phyloP scores from a whole-genome alignment of 208 protist species.

The Trypanosoma lewisi region DNA sequence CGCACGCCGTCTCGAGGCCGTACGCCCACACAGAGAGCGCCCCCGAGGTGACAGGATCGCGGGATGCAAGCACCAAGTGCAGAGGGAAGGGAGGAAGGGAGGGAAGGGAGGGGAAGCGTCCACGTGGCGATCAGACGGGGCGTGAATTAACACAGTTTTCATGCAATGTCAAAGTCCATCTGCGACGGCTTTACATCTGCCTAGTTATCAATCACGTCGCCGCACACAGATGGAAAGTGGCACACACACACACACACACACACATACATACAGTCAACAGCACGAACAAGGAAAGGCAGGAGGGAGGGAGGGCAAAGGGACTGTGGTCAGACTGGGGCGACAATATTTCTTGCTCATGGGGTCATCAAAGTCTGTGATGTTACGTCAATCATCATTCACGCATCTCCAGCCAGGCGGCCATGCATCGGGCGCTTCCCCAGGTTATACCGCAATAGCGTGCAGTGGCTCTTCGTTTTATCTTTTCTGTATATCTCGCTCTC shows the following conservation, averaged over 20 bases:
- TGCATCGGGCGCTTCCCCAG: background rate
- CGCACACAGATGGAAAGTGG: background rate
- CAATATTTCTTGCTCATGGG: conserved; percentile 26
- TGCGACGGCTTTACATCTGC: conserved; percentile 45
- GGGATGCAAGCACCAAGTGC: background rate
- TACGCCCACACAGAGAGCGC: conserved; percentile 32
- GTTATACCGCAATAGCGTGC: too few relatives aligned
- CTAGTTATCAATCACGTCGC: conserved; percentile 28
- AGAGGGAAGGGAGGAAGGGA: background rate
- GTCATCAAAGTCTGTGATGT: conserved; percentile 30
- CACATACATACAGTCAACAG: too few relatives aligned
- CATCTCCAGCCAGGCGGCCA: background rate
- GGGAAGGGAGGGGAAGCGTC: background rate
- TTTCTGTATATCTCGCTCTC: conserved; percentile 10
- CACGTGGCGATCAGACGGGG: conserved; percentile 29
- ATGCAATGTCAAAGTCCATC: conserved; percentile 32
- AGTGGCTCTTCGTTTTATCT: too few relatives aligned
- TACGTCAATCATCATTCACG: conserved; percentile 24
- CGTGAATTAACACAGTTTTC: conserved; percentile 28
- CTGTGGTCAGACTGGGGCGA: conserved; percentile 26
- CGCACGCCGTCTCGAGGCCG: conserved; percentile 18
- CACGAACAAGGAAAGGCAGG: background rate
- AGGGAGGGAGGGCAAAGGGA: background rate
- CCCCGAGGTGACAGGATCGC: conserved; percentile 30
- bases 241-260: conserved; percentile 18